phyloP scores from a whole-genome alignment of 2,329 filamentous ascomycete species.

The Nigrograna mackinnonii region DNA sequence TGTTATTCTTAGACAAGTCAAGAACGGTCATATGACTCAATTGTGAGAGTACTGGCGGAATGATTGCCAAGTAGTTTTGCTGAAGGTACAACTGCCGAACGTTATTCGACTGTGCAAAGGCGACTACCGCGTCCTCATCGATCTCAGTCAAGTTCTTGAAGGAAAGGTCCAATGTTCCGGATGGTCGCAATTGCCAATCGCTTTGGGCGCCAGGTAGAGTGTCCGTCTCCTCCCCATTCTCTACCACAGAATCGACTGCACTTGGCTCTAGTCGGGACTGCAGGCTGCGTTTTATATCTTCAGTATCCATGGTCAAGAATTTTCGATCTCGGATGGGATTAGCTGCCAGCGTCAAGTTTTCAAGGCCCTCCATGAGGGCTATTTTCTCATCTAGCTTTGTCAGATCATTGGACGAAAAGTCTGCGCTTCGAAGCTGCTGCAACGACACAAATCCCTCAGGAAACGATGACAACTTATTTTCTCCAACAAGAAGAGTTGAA shows the following conservation, averaged over 20 bases:
- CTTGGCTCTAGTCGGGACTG: constrained; percentile 66
- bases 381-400: constrained; percentile 75
- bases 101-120: constrained; percentile 50
- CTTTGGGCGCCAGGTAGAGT: constrained; percentile 3
- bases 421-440: constrained; percentile 70
- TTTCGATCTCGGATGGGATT: constrained; percentile 91
- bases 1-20: constrained; percentile 77
- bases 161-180: constrained; percentile 48
- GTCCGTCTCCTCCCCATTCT: constrained; percentile 8
- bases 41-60: constrained; percentile 73
- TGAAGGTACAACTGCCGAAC: constrained; percentile 69
- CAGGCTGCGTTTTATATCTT: constrained; percentile 78
- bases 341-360: constrained; percentile 77
- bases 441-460: constrained; percentile 75
- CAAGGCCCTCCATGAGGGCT: constrained; percentile 76
- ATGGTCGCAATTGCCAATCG: constrained; percentile 35
- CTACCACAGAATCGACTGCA: constrained; percentile 9
- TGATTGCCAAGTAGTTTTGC: constrained; percentile 71
- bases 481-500: constrained; percentile 73
- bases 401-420: constrained; percentile 86
- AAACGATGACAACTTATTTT: constrained; percentile 78
- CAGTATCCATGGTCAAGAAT: constrained; percentile 76
- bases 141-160: constrained; percentile 43
- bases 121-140: constrained; percentile 39
- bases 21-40: constrained; percentile 71